Evolutionary conservation across 108 stramenopile species (phyloP).

Genomic region (Cyclotella cryptica): DNA sequence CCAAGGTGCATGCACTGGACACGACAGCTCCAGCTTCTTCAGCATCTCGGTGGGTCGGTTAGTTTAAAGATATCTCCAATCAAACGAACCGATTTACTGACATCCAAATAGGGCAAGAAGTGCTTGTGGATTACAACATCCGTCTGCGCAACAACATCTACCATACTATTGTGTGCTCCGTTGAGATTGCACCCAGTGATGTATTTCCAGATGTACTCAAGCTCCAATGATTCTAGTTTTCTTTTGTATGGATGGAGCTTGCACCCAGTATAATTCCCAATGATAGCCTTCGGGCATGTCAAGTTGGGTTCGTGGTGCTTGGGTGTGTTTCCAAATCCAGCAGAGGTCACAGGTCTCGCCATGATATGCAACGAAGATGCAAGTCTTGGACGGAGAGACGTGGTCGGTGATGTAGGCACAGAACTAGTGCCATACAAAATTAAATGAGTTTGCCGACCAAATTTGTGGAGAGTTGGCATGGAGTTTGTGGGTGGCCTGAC

Average conservation of each 20-base stretch:
- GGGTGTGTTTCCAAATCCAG: slow-evolving; percentile 17
- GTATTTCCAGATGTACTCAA: slow-evolving; percentile 7
- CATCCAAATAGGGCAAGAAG: slow-evolving; percentile 1
- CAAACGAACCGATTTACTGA: background rate
- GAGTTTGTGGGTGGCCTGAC: too few species aligned
- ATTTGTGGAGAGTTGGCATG: too few species aligned
- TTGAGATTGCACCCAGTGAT: slow-evolving; percentile 8
- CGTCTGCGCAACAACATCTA: slow-evolving; percentile 12
- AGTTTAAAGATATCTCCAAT: slow-evolving; percentile 6
- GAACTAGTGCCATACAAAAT: too few species aligned
- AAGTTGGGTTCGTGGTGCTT: background rate
- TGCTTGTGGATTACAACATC: background rate
- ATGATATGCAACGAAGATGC: too few species aligned
- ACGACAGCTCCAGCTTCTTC: background rate
- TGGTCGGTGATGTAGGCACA: too few species aligned
- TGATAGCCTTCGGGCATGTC: background rate
- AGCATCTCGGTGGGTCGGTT: background rate
- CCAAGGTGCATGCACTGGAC: slow-evolving; percentile 15
- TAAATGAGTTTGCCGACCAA: too few species aligned
- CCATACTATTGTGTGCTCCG: slow-evolving; percentile 23
- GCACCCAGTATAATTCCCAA: background rate
- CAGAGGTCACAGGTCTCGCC: too few species aligned
- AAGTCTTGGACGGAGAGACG: too few species aligned
- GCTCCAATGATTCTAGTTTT: slow-evolving; percentile 4
- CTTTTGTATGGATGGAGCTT: background rate